These are phyloP conservation scores for Microbotryomycetes sp. DNA, from an alignment of 1,284 basidiomycete genomes.

Conservation along the genomic window DNA sequence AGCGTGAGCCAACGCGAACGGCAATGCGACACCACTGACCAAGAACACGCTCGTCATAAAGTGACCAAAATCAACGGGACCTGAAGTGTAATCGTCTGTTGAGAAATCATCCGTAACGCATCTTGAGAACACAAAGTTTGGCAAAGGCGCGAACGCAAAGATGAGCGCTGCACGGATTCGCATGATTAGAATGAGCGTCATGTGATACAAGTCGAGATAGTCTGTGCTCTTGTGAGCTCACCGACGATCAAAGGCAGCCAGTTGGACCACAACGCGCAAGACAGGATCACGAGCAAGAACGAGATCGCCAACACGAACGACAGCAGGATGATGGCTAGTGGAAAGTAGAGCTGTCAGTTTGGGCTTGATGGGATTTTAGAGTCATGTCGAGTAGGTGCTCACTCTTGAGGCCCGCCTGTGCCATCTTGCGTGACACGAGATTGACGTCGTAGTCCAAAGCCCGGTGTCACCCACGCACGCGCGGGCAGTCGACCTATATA, in stretches of 20 bases:
- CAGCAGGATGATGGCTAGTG: slow-evolving; percentile 77
- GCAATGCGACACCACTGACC: slow-evolving; percentile 83
- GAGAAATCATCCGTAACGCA: slow-evolving; percentile 51
- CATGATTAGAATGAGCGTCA: not conserved
- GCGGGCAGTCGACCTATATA: too few species aligned
- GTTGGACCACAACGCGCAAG: slow-evolving; percentile 91
- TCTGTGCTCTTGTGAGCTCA: slow-evolving; percentile 48
- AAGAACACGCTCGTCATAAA: slow-evolving; percentile 89
- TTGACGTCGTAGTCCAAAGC: not conserved
- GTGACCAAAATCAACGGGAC: slow-evolving; percentile 83
- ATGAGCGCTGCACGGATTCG: slow-evolving; percentile 61
- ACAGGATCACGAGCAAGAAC: slow-evolving; percentile 94
- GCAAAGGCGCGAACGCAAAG: slow-evolving; percentile 90
- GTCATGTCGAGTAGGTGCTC: not conserved
- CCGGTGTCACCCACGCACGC: not conserved
- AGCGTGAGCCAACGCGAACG: slow-evolving; percentile 85
- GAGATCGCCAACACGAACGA: slow-evolving; percentile 95
- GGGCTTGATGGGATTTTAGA: too few species aligned
- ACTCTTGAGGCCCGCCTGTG: not conserved
- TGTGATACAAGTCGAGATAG: not conserved
- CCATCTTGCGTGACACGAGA: not conserved
- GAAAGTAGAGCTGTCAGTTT: too few species aligned
- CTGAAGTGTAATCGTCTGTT: slow-evolving; percentile 52
- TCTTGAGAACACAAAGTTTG: slow-evolving; percentile 67
- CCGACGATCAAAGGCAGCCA: slow-evolving; percentile 97